phyloP scores from a whole-genome alignment of 2,329 filamentous ascomycete species.

The Neofusicoccum parvum region DNA sequence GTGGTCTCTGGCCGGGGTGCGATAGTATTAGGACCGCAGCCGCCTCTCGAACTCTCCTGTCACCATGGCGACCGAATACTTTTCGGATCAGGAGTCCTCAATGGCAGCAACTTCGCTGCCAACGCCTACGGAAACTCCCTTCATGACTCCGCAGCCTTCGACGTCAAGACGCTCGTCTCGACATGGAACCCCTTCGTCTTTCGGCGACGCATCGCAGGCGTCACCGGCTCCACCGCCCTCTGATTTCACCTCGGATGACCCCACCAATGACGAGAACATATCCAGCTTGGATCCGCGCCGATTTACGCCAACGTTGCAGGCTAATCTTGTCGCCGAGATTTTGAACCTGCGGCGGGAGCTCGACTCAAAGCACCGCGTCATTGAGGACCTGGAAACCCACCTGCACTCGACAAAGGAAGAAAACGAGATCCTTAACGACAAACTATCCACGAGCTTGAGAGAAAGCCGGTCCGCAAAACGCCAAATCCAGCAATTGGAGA shows the following conservation, averaged over 20 bases:
- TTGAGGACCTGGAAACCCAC: conserved; percentile 78
- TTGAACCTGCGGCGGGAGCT: conserved; percentile 82
- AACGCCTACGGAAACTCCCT: conserved; percentile 71
- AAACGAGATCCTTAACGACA: conserved; percentile 68
- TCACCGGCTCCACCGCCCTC: conserved; percentile 61
- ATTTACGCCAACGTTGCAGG: conserved; percentile 93
- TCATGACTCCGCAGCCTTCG: conserved; percentile 60
- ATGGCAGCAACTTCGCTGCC: conserved; percentile 59
- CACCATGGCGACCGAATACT: conserved; percentile 47
- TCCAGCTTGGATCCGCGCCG: conserved; percentile 82
- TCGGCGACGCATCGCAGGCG: conserved; percentile 59
- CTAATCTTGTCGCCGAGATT: conserved; percentile 93
- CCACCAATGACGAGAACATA: conserved; percentile 67
- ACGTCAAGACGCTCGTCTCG: conserved; percentile 66
- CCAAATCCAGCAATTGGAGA: conserved; percentile 83
- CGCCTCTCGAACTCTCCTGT: neutral
- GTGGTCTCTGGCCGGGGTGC: neutral
- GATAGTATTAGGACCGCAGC: conserved; percentile 16
- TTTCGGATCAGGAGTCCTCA: conserved; percentile 48
- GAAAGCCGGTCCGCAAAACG: conserved; percentile 81
- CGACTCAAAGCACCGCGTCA: conserved; percentile 83
- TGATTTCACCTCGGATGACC: conserved; percentile 52
- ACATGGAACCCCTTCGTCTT: conserved; percentile 48
- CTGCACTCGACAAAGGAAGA: conserved; percentile 73
- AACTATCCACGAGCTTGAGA: conserved; percentile 65